Conservation (phyloP, 2,329 filamentous ascomycete genomes). For the Talaromyces sp. region DNA sequence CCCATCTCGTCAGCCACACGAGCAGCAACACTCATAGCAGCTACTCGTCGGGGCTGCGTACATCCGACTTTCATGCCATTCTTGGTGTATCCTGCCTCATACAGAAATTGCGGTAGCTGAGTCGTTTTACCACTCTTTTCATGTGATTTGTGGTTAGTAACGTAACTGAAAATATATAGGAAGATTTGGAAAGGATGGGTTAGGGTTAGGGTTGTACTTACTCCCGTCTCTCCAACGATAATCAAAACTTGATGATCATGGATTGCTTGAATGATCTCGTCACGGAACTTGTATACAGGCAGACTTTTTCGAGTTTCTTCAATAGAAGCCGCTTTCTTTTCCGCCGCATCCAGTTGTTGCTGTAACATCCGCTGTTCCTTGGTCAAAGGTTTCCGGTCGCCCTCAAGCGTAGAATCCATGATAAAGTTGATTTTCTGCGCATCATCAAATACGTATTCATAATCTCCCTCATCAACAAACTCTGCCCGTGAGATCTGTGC, state of each 20-base stretch:
- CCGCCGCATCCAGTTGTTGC: slow-evolving; percentile 80
- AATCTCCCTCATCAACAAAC: slow-evolving; percentile 74
- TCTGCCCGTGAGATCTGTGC: slow-evolving; percentile 75
- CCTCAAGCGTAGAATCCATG: slow-evolving; percentile 68
- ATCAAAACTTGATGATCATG: slow-evolving; percentile 82
- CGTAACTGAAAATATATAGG: not conserved
- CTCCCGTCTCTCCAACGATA: slow-evolving; percentile 87
- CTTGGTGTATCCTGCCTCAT: slow-evolving; percentile 87
- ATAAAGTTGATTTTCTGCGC: slow-evolving; percentile 83
- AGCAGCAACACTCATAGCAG: slow-evolving; percentile 95
- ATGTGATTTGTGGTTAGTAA: not conserved
- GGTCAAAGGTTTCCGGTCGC: slow-evolving; percentile 67
- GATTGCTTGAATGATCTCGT: slow-evolving; percentile 83
- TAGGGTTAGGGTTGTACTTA: not conserved
- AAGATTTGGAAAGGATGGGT: not conserved
- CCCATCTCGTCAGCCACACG: slow-evolving; percentile 94
- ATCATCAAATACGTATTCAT: slow-evolving; percentile 91
- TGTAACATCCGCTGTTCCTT: slow-evolving; percentile 76
- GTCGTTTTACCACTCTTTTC: slow-evolving; percentile 79
- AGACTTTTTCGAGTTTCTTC: slow-evolving; percentile 87
- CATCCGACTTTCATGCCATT: slow-evolving; percentile 81
- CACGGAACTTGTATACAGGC: slow-evolving; percentile 83
- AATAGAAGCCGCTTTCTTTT: slow-evolving; percentile 82
- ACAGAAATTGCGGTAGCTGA: slow-evolving; percentile 87
- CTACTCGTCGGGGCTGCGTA: slow-evolving; percentile 91